Conservation (phyloP, 1,139 yeast genomes). For the Barnettozyma hawaiiensis region DNA sequence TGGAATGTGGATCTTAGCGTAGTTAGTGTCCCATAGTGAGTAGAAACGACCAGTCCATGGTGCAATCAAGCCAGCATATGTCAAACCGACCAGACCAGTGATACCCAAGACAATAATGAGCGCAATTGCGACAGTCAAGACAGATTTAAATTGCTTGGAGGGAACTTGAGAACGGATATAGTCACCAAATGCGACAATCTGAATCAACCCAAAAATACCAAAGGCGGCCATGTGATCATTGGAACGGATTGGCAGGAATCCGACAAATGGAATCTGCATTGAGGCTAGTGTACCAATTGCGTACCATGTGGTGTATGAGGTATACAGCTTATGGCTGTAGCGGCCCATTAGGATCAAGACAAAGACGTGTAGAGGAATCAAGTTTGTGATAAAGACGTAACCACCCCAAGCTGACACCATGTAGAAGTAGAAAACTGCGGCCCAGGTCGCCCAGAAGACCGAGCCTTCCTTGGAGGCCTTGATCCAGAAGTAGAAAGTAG, state of each 20-base stretch:
- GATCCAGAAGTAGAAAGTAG: slow-evolving; percentile 94
- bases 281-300: slow-evolving; percentile 94
- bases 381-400: slow-evolving; percentile 94
- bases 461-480: slow-evolving; percentile 90
- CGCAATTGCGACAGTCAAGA: slow-evolving; percentile 56
- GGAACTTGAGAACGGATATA: slow-evolving; percentile 74
- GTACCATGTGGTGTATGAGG: slow-evolving; percentile 96
- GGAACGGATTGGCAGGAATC: slow-evolving; percentile 92
- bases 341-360: slow-evolving; percentile 92
- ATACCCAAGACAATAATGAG: slow-evolving; percentile 58
- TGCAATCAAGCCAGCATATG: slow-evolving; percentile 90
- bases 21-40: slow-evolving; percentile 95
- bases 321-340: slow-evolving; percentile 73
- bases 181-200: slow-evolving; percentile 82
- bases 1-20: slow-evolving; percentile 97
- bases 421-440: slow-evolving; percentile 90
- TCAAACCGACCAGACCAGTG: slow-evolving; percentile 67
- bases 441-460: slow-evolving; percentile 72
- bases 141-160: slow-evolving; percentile 66
- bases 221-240: slow-evolving; percentile 98
- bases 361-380: slow-evolving; percentile 93
- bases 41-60: slow-evolving; percentile 99
- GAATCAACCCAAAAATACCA: slow-evolving; percentile 94
- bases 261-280: slow-evolving; percentile 99
- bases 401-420: slow-evolving; percentile 99